These are phyloP conservation scores for Bauhinia variegata DNA, from an alignment of 306 rosid species.

Conservation along the genomic window DNA sequence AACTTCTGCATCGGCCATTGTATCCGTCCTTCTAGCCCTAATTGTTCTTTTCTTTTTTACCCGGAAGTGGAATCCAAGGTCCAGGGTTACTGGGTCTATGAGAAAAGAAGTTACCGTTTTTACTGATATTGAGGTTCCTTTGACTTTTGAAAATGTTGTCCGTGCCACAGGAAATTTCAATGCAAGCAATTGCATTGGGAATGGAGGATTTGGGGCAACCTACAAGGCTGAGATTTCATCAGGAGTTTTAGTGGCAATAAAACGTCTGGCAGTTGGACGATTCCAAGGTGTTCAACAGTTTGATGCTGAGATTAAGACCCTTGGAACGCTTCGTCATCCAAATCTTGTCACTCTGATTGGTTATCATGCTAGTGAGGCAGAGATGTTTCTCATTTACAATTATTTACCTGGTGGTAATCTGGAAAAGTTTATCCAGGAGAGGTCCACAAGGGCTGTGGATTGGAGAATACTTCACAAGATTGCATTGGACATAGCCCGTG, in stretches of 20 bases:
- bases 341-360: slow-evolving; percentile 89
- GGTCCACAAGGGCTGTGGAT: slow-evolving; percentile 84
- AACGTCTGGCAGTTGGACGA: slow-evolving; percentile 88
- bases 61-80: slow-evolving; percentile 78
- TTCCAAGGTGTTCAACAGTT: slow-evolving; percentile 92
- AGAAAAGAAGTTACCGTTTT: slow-evolving; percentile 83
- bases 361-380: slow-evolving; percentile 88
- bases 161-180: slow-evolving; percentile 78
- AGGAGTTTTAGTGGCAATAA: slow-evolving; percentile 70
- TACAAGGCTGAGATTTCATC: slow-evolving; percentile 85
- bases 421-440: slow-evolving; percentile 88
- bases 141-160: slow-evolving; percentile 82
- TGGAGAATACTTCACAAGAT: slow-evolving; percentile 95
- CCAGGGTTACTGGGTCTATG: slow-evolving; percentile 62
- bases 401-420: slow-evolving; percentile 88
- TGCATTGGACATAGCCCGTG: slow-evolving; percentile 86
- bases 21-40: slow-evolving; percentile 78
- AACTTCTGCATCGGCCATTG: slow-evolving; percentile 92
- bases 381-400: slow-evolving; percentile 88
- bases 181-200: slow-evolving; percentile 87
- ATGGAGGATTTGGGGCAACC: slow-evolving; percentile 96
- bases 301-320: slow-evolving; percentile 84
- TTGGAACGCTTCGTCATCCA: slow-evolving; percentile 85
- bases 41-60: slow-evolving; percentile 70
- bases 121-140: slow-evolving; percentile 70